Evolutionary conservation across 306 rosid species (phyloP), one percentile per base, ranked within the genome.

Genomic region (Abrus pulchellus): DNA sequence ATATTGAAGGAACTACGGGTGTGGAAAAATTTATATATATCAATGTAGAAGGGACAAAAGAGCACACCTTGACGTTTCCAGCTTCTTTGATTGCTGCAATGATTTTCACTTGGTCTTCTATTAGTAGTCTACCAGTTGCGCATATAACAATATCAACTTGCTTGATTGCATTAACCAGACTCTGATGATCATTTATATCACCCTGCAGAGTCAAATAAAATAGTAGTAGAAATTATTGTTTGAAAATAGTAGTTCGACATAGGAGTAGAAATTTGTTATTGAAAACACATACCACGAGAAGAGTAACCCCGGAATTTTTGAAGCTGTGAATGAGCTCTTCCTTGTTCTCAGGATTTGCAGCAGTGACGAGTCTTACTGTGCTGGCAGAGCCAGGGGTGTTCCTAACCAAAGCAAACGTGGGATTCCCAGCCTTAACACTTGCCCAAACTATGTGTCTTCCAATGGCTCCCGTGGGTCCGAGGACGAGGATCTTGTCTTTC

Each of bases 61-160:
- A 2, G 40, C 40, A 4, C 3, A 36, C 91, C 87, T 88, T 83
- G 54, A 85, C 68, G 6, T 80, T 88, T 77, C 89, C 87, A 12
- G 86, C 87, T 68, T 88, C 89, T 83, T 88, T 88, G 0, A 88
- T 65, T 6, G 91, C 89, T 44, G 50, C 79, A 4, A 88, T 74
- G 57, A 88, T 20, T 27, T 88, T 88, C 1, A 69, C 71, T 13
- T 88, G 86, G 13, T 88, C 79, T 5, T 40, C 56, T 9, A 85
- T 20, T 1, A 59, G 47, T 1, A 44, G 10, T 64, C 63, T 75
- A 54, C 88, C 88, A 9, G 57, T 32, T 13, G 82, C 29, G 20
- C 77, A 85, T n/a, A 87, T 82, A 33, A 87, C 90, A 7, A 64
- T 44, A 76, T 87, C 90, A 45, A 87, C 85, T 74, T 82, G 87